These are phyloP conservation scores for Sporothrix dimorphospora DNA, from an alignment of 2,329 filamentous ascomycete genomes.

Conservation along the genomic window DNA sequence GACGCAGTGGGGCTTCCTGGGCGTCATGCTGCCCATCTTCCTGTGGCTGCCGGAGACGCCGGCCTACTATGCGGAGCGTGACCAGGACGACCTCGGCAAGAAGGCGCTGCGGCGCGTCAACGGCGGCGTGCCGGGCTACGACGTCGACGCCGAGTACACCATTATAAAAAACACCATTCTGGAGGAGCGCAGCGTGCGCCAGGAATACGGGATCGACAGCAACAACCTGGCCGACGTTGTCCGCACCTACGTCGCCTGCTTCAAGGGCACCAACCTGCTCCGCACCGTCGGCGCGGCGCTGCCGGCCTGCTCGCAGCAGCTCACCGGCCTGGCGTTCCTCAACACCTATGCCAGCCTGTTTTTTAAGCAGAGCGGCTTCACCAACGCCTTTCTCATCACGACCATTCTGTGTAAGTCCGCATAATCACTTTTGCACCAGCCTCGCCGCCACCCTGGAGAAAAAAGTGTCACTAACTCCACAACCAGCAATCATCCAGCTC, in stretches of 20 bases:
- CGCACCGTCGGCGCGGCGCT: slow-evolving; percentile 32
- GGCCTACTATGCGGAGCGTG: slow-evolving; percentile 32
- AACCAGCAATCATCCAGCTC: slow-evolving; percentile 30
- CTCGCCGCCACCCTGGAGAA: no score
- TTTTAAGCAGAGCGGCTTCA: slow-evolving; percentile 36
- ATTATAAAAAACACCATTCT: slow-evolving; percentile 35
- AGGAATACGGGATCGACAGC: slow-evolving; percentile 22
- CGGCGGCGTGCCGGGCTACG: slow-evolving; percentile 30
- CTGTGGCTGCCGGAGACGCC: slow-evolving; percentile 33
- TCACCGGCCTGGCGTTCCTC: slow-evolving; percentile 36
- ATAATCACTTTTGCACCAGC: no score
- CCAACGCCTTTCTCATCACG: slow-evolving; percentile 35
- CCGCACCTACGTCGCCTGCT: slow-evolving; percentile 33
- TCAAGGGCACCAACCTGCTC: slow-evolving; percentile 29
- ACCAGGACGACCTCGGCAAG: slow-evolving; percentile 34
- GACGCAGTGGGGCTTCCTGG: slow-evolving; percentile 34
- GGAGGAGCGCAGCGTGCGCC: slow-evolving; percentile 28
- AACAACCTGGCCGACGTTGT: neutral
- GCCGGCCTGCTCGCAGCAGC: slow-evolving; percentile 34
- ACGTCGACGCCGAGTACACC: slow-evolving; percentile 34
- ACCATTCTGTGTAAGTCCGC: slow-evolving; percentile 29
- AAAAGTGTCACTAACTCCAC: no score
- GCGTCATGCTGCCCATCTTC: slow-evolving; percentile 34
- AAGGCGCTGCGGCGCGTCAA: slow-evolving; percentile 32
- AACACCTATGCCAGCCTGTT: slow-evolving; percentile 36